Conservation (phyloP, 2,329 filamentous ascomycete species). For the Microcyclospora tardicrescens region DNA sequence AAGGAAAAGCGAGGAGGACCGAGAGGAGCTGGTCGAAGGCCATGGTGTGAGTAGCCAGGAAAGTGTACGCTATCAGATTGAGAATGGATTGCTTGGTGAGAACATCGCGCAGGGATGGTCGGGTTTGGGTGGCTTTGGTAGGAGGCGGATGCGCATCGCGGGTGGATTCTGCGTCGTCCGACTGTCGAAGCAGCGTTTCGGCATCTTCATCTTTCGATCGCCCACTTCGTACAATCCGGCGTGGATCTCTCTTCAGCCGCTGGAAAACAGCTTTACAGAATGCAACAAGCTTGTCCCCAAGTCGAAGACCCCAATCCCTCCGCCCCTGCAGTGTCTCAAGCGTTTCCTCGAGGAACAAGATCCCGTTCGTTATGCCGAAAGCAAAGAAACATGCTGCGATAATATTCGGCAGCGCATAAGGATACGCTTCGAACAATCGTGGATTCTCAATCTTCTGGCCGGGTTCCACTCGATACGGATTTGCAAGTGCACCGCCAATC, state of each 20-base stretch:
- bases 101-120: constrained; percentile 46
- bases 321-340: constrained; percentile 55
- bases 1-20: constrained; percentile 72
- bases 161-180: constrained; percentile 10
- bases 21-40: constrained; percentile 80
- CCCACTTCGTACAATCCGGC: background rate
- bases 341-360: constrained; percentile 78
- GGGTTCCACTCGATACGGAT: constrained; percentile 64
- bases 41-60: constrained; percentile 69
- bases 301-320: constrained; percentile 60
- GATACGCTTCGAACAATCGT: constrained; percentile 59
- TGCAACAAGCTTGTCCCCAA: constrained; percentile 53
- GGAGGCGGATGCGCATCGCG: background rate
- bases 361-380: constrained; percentile 58
- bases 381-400: constrained; percentile 65
- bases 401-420: constrained; percentile 75
- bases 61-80: constrained; percentile 64
- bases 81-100: constrained; percentile 62
- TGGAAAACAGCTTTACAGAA: constrained; percentile 2
- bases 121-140: constrained; percentile 13
- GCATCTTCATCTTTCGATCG: constrained; percentile 7
- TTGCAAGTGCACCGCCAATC: constrained; percentile 75
- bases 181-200: constrained; percentile 15
- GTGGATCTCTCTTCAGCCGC: background rate
- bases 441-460: constrained; percentile 30